phyloP scores from a whole-genome alignment of 2,329 filamentous ascomycete genomes.

The Trichocomaceae sp. region DNA sequence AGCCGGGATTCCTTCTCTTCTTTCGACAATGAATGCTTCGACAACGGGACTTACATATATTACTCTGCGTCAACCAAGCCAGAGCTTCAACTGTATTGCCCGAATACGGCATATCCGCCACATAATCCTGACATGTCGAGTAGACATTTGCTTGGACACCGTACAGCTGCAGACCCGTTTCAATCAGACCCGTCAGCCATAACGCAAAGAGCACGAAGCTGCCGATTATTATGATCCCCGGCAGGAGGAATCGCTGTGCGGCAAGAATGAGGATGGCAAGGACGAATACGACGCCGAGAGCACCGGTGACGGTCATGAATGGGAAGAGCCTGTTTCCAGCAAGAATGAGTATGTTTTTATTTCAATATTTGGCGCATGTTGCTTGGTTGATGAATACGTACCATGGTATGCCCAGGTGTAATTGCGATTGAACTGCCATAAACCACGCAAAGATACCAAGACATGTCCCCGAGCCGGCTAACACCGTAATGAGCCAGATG shows the following conservation, averaged over 20 bases:
- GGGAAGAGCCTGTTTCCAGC: conserved; percentile 52
- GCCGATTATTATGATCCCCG: conserved; percentile 53
- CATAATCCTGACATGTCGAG: conserved; percentile 53
- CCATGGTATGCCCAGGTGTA: conserved; percentile 55
- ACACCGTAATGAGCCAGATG: conserved; percentile 58
- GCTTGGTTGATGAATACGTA: conserved; percentile 29
- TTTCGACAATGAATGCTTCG: neutral
- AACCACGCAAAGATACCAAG: conserved; percentile 57
- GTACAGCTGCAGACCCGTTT: conserved; percentile 57
- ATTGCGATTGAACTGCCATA: conserved; percentile 50
- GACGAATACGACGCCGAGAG: conserved; percentile 53
- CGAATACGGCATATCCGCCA: conserved; percentile 40
- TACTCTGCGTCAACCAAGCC: conserved; percentile 57
- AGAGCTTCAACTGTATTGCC: conserved; percentile 51
- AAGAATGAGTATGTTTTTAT: conserved; percentile 3
- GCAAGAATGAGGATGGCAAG: conserved; percentile 53
- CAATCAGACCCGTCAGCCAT: conserved; percentile 57
- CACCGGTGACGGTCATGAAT: conserved; percentile 54
- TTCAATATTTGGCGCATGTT: conserved; percentile 6
- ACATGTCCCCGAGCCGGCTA: conserved; percentile 51
- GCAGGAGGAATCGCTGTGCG: conserved; percentile 50
- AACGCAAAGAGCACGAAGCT: conserved; percentile 57
- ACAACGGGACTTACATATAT: conserved; percentile 48
- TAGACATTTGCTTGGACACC: conserved; percentile 51
- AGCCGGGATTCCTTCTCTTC: conserved; percentile 8